Conservation (phyloP, 1,284 basidiomycete species). For the Lentinus polychrous region DNA sequence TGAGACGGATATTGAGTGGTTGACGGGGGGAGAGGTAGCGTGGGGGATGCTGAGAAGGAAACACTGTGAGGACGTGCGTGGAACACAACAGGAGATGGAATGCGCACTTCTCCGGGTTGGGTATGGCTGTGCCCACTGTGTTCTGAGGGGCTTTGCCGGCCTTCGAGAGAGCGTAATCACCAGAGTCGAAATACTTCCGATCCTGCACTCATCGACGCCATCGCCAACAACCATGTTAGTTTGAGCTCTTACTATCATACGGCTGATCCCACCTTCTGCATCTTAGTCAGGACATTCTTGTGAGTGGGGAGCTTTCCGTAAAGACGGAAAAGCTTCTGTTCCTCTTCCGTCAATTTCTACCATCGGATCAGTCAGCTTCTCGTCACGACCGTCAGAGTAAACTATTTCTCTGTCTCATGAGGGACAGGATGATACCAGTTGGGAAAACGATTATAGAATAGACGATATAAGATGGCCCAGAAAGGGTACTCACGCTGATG, state of each 20-base stretch:
- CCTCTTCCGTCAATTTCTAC: conserved; percentile 83
- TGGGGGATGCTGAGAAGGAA: conserved; percentile 57
- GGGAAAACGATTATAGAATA: background rate
- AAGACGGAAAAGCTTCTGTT: conserved; percentile 89
- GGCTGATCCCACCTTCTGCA: conserved; percentile 72
- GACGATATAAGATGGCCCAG: too few relatives aligned
- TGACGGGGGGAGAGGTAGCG: conserved; percentile 55
- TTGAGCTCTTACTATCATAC: conserved; percentile 5
- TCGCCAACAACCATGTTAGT: background rate
- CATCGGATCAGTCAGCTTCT: conserved; percentile 6
- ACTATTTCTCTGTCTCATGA: background rate
- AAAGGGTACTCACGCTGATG: conserved; percentile 60
- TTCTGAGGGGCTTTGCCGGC: conserved; percentile 86
- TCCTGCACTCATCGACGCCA: conserved; percentile 48
- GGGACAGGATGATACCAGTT: conserved; percentile 1
- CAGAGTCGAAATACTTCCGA: conserved; percentile 97
- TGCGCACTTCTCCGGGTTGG: conserved; percentile 88
- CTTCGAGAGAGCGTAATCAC: conserved; percentile 94
- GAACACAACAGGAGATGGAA: conserved; percentile 3
- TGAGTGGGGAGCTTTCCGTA: conserved; percentile 93
- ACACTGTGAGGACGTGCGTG: conserved; percentile 2
- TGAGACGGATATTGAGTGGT: conserved; percentile 57
- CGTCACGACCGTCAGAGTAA: too few relatives aligned
- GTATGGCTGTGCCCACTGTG: conserved; percentile 89
- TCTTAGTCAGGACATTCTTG: conserved; percentile 90